Percentiles rank a stretch among this genome's conserved stretches.
Conservation (phyloP, 805 yeast species). For the Yueomyces sinensis region DNA sequence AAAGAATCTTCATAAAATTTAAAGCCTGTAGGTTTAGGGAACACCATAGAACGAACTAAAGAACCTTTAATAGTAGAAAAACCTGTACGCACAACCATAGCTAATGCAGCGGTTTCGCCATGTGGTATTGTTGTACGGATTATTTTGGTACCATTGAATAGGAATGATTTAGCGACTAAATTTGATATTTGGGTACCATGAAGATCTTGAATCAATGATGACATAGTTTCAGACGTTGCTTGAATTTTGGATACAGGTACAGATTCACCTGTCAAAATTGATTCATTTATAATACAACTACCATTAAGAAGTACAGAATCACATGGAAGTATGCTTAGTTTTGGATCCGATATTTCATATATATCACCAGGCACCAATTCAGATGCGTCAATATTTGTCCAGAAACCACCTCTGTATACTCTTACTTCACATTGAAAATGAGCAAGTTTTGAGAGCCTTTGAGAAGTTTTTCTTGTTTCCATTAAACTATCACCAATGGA, state of each 20-base stretch:
- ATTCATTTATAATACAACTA: conserved; percentile 92
- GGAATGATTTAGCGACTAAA: conserved; percentile 55
- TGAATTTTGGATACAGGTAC: conserved; percentile 84
- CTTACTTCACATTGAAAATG: conserved; percentile 67
- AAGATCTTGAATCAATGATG: conserved; percentile 43
- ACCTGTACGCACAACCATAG: conserved; percentile 80
- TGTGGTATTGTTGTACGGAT: conserved; percentile 63
- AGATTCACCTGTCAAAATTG: conserved; percentile 97
- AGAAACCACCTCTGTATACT: conserved; percentile 84
- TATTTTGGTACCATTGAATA: conserved; percentile 83
- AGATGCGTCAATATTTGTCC: conserved; percentile 66
- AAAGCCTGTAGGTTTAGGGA: conserved; percentile 89
- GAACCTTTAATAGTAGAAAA: conserved; percentile 95
- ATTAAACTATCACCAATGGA: conserved; percentile 69
- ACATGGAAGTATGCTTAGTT: conserved; percentile 63
- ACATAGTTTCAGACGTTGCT: conserved; percentile 49
- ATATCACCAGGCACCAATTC: conserved; percentile 95
- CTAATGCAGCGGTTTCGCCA: conserved; percentile 49
- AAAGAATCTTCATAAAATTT: conserved; percentile 91
- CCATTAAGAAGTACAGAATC: conserved; percentile 82
- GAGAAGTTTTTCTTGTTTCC: conserved; percentile 73
- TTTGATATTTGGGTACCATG: conserved; percentile 43
- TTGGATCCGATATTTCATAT: conserved; percentile 82
- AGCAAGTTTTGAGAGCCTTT: conserved; percentile 61
- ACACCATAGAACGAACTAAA: conserved; percentile 84